Evolutionary conservation across 768 basidiomycete genomes (phyloP).

Genomic region (Lentinula guzmanii): DNA sequence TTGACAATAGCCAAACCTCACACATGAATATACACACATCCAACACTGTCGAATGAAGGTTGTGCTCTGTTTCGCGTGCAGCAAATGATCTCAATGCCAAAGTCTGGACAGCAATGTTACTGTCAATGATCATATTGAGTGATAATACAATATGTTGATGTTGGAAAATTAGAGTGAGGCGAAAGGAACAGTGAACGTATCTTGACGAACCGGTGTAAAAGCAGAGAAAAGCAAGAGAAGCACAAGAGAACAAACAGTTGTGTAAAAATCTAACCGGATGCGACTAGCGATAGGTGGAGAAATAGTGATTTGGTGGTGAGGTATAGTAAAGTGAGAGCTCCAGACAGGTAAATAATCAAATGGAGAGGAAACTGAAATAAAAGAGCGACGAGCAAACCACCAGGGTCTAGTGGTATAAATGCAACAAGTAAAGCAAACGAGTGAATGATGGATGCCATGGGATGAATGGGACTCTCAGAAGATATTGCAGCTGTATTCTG

Average conservation of each 20-base stretch:
- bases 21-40: no score
- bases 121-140: slow-evolving; percentile 45
- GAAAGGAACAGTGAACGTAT: neutral
- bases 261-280: neutral
- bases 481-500: no score
- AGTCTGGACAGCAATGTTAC: no score
- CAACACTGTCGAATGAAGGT: no score
- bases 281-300: no score
- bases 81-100: no score
- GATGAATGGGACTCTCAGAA: no score
- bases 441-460: no score
- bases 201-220: neutral
- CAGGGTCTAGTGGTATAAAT: neutral
- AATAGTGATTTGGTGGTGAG: neutral
- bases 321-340: neutral
- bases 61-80: no score
- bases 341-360: neutral
- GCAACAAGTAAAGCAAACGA: neutral
- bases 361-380: neutral
- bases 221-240: neutral
- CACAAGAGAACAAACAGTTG: neutral
- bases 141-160: slow-evolving; percentile 32
- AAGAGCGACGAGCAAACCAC: neutral
- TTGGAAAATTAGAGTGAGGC: neutral
- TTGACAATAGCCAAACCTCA: no score